These are phyloP conservation scores for Aspergillus arachidicola DNA, from an alignment of 2,329 filamentous ascomycete species.

Conservation along the genomic window DNA sequence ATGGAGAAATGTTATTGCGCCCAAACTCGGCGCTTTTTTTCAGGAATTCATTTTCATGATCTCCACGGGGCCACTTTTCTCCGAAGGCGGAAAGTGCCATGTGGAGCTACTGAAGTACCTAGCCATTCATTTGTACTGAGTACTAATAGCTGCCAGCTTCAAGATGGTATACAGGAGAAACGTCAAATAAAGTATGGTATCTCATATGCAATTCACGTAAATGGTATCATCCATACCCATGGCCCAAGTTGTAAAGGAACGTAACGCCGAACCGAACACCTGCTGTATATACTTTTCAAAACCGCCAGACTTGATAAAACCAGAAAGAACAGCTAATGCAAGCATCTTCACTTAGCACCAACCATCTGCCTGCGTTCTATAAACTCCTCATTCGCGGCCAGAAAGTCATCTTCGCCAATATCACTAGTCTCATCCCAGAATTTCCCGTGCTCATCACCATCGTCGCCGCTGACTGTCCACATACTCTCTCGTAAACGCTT, in stretches of 20 bases:
- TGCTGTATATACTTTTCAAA: conserved; percentile 3
- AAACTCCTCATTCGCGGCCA: conserved; percentile 74
- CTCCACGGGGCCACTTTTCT: conserved; percentile 22
- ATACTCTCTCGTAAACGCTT: conserved; percentile 90
- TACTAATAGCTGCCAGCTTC: not conserved
- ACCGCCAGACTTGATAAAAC: not conserved
- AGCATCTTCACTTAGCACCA: conserved; percentile 18
- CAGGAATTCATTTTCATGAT: conserved; percentile 12
- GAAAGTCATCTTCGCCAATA: conserved; percentile 81
- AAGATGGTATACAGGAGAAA: not conserved
- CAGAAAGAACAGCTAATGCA: not conserved
- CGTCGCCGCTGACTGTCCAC: conserved; percentile 76
- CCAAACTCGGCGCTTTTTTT: conserved; percentile 13
- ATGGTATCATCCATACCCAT: conserved; percentile 1
- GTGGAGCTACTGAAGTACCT: not conserved
- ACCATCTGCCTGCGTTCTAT: conserved; percentile 55
- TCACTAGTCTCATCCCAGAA: conserved; percentile 88
- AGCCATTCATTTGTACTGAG: not conserved
- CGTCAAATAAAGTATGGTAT: conserved; percentile 2
- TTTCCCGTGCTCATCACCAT: conserved; percentile 73
- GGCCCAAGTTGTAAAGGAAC: not conserved
- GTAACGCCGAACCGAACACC: conserved; percentile 7
- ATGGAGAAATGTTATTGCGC: conserved; percentile 24
- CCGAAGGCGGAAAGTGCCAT: conserved; percentile 17
- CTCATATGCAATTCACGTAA: conserved; percentile 2